Percentiles rank a stretch among this genome's conserved stretches.
Evolutionary conservation across 2,329 filamentous ascomycete genomes (phyloP).

Genomic region (Ascochyta pisi): DNA sequence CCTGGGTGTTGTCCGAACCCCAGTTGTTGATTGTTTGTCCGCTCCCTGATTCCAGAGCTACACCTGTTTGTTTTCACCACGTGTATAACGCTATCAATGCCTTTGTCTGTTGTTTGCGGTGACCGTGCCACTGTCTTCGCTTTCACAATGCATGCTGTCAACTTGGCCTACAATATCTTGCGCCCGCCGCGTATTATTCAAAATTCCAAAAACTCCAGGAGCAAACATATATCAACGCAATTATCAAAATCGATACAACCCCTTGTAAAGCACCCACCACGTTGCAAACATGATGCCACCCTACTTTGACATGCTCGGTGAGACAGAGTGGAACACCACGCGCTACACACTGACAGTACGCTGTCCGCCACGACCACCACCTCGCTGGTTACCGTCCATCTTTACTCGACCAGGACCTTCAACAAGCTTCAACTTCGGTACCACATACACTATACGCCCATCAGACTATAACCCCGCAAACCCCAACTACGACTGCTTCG

Average conservation of each 20-base stretch:
- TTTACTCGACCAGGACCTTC: constrained; percentile 19
- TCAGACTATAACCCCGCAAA: constrained; percentile 17
- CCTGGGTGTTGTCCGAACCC: not conserved
- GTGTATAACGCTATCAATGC: not conserved
- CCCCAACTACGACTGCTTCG: constrained; percentile 23
- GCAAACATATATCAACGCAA: not conserved
- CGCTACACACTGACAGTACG: constrained; percentile 32
- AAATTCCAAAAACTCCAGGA: not conserved
- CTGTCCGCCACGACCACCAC: constrained; percentile 26
- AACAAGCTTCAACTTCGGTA: constrained; percentile 3
- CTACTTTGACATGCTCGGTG: constrained; percentile 30
- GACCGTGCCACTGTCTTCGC: not conserved
- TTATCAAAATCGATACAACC: not conserved
- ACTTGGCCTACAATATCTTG: not conserved
- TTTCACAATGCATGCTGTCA: not conserved
- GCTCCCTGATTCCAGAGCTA: not conserved
- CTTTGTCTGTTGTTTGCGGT: not conserved
- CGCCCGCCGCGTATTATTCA: not conserved
- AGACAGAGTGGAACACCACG: constrained; percentile 29
- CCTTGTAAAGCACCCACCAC: not conserved
- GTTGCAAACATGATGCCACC: not conserved
- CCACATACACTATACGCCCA: constrained; percentile 14
- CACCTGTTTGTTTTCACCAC: not conserved
- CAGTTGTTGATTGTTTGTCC: not conserved
- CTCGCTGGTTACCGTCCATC: constrained; percentile 25